Evolutionary conservation across 495 filamentous ascomycete species (phyloP).

Genomic region (Melanomma pulvis-pyrius): DNA sequence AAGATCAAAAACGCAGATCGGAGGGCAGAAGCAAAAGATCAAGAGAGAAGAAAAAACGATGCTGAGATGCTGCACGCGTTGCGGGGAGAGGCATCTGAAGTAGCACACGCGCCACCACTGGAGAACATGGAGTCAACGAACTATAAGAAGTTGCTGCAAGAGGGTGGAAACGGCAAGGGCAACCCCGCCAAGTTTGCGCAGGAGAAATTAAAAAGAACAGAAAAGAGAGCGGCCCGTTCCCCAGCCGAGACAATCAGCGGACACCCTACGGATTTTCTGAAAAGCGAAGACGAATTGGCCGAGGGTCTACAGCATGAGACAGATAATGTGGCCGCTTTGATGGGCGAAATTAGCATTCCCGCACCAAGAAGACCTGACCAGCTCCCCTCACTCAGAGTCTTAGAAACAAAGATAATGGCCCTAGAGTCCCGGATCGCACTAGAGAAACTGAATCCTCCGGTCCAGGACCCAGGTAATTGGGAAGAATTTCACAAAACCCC

Average conservation of each 20-base stretch:
- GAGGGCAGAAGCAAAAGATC: background rate
- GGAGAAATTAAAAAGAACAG: background rate
- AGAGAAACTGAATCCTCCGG: background rate
- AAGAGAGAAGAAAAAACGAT: background rate
- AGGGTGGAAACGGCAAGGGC: background rate
- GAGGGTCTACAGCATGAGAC: background rate
- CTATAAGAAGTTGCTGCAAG: background rate
- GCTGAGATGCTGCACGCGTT: background rate
- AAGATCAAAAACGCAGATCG: background rate
- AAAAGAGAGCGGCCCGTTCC: background rate
- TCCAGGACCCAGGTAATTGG: background rate
- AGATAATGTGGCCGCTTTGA: background rate
- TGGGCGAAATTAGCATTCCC: background rate
- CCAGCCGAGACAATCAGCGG: background rate
- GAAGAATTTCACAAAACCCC: background rate
- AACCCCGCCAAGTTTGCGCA: background rate
- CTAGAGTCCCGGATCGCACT: slow-evolving; percentile 3
- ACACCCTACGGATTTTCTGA: too few relatives aligned
- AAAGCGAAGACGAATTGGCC: background rate
- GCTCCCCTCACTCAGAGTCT: background rate
- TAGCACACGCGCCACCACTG: background rate
- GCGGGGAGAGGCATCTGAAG: background rate
- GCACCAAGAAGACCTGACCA: background rate
- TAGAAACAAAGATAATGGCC: background rate
- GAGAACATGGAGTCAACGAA: background rate